Base-by-base conservation (phyloP, 2,329 filamentous ascomycete genomes). In the Pyrenophora tritici-repentis region DNA sequence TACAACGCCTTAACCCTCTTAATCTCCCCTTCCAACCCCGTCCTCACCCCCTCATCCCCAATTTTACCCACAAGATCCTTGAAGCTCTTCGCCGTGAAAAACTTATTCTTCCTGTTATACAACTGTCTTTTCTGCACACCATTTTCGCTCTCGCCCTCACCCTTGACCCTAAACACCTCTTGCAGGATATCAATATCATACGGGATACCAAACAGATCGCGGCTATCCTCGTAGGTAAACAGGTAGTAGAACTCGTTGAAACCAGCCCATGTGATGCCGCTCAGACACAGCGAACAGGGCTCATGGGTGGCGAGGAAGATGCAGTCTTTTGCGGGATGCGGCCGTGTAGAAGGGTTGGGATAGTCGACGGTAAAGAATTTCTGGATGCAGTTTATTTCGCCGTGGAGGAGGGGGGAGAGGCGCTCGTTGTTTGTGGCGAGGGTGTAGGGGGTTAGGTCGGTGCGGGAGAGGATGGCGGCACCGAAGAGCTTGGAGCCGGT, bases 311-410 rank as follows among this genome's bases (percentile, higher is more conserved):
- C 79, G 51, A 84, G 77, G 72, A 85, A 84, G 63, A 85, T 62
- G 70, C 81, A 84, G 60, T 81, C 79, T 7, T 70, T 67, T 4
- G 77, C 72, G 32, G 67, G 66, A 0, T 78, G 77, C 1, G 79
- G 74, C 59, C 31, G 65, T 51, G 3, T 77, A 61, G 39, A 68
- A 55, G 10, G 74, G 65, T 52, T 63, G 0, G 60, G 56, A 17
- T 49, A 62, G 34, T 61, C 53, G 34, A 50, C 32, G 1, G 75
- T 74, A 69, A 82, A 84, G 72, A 84, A 84, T 26, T 78, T 70
- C 59, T 83, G 81, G 67, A 85, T 83, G 73, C 82, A 84, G 67
- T 83, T 82, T 67, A 84, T 83, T 58, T 85, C 82, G 53, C 82
- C 82, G 65, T 84, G 82, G 7, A 84, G 74, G 3, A 84, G 74